Evolutionary conservation across 208 protist species (phyloP).

Genomic region (Leishmania braziliensis): DNA sequence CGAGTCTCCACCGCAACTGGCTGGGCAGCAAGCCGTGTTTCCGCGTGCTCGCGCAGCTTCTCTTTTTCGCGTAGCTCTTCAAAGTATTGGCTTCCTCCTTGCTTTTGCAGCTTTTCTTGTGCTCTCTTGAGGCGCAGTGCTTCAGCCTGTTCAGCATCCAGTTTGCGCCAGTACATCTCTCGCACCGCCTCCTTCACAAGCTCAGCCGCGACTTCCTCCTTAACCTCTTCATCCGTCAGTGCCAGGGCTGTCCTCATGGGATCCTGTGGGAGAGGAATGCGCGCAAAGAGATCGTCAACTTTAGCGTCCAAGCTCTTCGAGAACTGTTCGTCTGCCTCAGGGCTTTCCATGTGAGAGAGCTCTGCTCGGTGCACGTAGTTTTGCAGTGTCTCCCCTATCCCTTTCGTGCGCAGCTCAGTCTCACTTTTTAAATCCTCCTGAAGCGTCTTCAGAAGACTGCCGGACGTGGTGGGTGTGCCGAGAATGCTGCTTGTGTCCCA

Average conservation of each 20-base stretch:
- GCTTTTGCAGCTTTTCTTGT: constrained; percentile 40
- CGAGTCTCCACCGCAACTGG: neutral
- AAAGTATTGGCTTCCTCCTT: constrained; percentile 31
- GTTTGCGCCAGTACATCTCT: constrained; percentile 69
- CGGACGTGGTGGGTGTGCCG: constrained; percentile 48
- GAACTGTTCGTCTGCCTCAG: constrained; percentile 70
- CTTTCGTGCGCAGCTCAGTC: constrained; percentile 39
- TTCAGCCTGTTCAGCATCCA: constrained; percentile 61
- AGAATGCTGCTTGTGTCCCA: constrained; percentile 38
- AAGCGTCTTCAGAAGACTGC: constrained; percentile 46
- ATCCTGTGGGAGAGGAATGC: constrained; percentile 72
- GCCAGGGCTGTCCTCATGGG: constrained; percentile 83
- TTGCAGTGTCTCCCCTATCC: constrained; percentile 57
- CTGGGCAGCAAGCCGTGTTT: neutral
- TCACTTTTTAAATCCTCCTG: constrained; percentile 70
- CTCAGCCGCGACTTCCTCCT: constrained; percentile 62
- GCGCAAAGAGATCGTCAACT: constrained; percentile 74
- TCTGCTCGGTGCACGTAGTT: constrained; percentile 56
- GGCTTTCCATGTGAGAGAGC: constrained; percentile 87
- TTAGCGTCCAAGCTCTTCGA: constrained; percentile 42
- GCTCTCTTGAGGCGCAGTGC: constrained; percentile 70
- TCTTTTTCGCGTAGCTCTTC: constrained; percentile 21
- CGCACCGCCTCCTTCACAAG: constrained; percentile 80
- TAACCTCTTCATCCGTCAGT: constrained; percentile 70
- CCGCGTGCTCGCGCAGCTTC: neutral